Base-by-base conservation (phyloP, 2,329 filamentous ascomycete species). In the Leptographium lundbergii region DNA sequence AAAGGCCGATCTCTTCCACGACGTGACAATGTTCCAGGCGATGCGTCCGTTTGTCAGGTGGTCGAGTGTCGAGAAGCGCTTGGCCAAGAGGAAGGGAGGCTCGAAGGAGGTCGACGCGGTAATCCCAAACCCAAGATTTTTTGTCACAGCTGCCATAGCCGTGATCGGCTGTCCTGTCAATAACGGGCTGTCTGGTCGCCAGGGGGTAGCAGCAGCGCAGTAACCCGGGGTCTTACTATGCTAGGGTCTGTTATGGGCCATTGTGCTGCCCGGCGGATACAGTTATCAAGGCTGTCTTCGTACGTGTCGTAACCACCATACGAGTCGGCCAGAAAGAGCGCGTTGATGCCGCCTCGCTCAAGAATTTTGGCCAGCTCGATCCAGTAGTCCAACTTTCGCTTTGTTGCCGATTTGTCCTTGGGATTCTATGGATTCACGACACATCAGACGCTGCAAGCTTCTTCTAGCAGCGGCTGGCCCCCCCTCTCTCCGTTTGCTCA, bases 181-280 rank as follows among this genome's bases (percentile, higher is more conserved):
- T 19, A 45, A n/a, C 3, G 17, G 19, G 19, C 42, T 7, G 17
- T 22, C 39, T 9, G 19, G 42, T 6, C 17, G 17, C 19, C 19
- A 45, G 19, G 19, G 19, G 42, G n/a, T 22, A 19, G 17, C 4
- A 19, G 17, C 42, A 7, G 17, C 17, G 7, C 42, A n/a, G 6
- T 5, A 19, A 45, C 42, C 32, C 32, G 42, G 42, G 19, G 42
- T 19, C 42, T 2, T 34, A 61, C 80, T 65, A 85, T 85, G 0
- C 78, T 78, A 0, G 84, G 84, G 65, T 87, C 83, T 0, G 80
- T 84, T 67, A 86, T 75, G 0, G 84, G 82, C 81, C 81, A 86
- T 65, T 86, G 83, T 0, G 82, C 81, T 0, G 81, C 82, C 27
- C 81, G 72, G 2, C 81, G 74, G 61, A 85, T 84, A 64, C 80